Evolutionary conservation across 352 stramenopile genomes (phyloP).

Genomic region (Globisporangium cederbergense): DNA sequence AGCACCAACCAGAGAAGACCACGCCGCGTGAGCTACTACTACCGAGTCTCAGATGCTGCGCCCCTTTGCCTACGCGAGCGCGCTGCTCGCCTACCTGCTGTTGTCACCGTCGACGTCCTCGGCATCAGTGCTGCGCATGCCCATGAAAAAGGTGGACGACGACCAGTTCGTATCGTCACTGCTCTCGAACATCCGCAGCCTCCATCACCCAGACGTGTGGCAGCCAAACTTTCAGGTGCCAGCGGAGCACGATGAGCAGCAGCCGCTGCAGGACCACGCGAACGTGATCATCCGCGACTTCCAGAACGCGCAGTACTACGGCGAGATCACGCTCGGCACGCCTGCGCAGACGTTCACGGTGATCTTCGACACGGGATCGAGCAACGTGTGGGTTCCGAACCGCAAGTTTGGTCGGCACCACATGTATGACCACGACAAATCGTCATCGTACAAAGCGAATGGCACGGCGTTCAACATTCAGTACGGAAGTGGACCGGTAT

Average conservation of each 20-base stretch:
- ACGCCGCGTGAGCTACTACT: neutral
- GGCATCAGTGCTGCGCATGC: slow-evolving; percentile 50
- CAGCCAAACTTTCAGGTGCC: slow-evolving; percentile 27
- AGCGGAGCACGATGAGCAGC: neutral
- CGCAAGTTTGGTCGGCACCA: slow-evolving; percentile 22
- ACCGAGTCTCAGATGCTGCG: slow-evolving; percentile 12
- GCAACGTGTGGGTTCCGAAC: slow-evolving; percentile 28
- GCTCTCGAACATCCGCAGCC: slow-evolving; percentile 38
- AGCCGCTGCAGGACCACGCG: slow-evolving; percentile 20
- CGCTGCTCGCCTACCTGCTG: slow-evolving; percentile 14
- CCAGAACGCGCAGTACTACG: slow-evolving; percentile 95
- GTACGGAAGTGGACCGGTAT: slow-evolving; percentile 83
- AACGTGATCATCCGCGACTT: slow-evolving; percentile 87
- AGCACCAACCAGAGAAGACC: neutral
- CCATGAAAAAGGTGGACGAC: slow-evolving; percentile 67
- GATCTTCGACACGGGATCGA: slow-evolving; percentile 35
- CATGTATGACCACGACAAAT: slow-evolving; percentile 69
- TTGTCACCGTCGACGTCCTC: slow-evolving; percentile 2
- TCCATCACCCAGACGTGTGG: slow-evolving; percentile 46
- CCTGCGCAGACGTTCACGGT: slow-evolving; percentile 28
- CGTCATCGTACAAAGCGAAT: slow-evolving; percentile 60
- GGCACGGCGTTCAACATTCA: slow-evolving; percentile 84
- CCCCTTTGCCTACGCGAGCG: slow-evolving; percentile 14
- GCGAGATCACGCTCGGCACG: slow-evolving; percentile 64
- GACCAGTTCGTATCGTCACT: slow-evolving; percentile 60